Evolutionary conservation across 2,329 filamentous ascomycete genomes (phyloP), one percentile per base, ranked within the genome.

Genomic region (Cytospora piceae): DNA sequence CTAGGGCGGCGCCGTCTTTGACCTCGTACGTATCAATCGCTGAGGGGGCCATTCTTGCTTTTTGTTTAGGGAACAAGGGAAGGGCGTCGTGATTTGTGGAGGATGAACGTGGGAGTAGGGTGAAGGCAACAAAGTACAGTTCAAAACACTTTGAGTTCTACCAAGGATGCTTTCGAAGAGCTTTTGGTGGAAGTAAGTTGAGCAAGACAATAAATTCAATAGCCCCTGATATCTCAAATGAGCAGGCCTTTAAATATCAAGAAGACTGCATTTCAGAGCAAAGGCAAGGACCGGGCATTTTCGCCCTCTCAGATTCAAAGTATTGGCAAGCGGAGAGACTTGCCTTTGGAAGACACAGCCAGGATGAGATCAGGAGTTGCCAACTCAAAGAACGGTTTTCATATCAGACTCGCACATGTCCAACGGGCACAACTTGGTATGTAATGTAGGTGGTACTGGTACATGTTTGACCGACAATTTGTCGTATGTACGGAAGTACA

Each of bases 31-130:
- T 68, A 31, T 70, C 67, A 12, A 70, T 71, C 29, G 74, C 74
- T n/a, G 72, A 67, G 17, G 74, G 72, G 11, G 74, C 71, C 74
- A 76, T 77, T 61, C n/a, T 29, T 69, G 66, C 12, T 42, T n/a
- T 37, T 20, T 51, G 12, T 24, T 27, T 58, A n/a, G 60, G 46
- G 32, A 39, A 32, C 9, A 61, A 31, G 27, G 22, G 32, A 34
- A 49, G 20, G 7, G 4, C 14, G 22, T 27, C n/a, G 17, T 7
- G 22, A 15, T 20, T 54, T 42, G 39, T 37, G 4, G 12, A 14
- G 34, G 3, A 14, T 15, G 20, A n/a, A n/a, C 3, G 17, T 24
- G 24, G 1, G 8, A 27, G 15, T 17, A 29, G n/a, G n/a, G 29
- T 12, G 6, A 20, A 17, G 17, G 11, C 4, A 4, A 22, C 8